Percentiles rank a stretch among this genome's conserved stretches.
Conservation (phyloP, 2,329 filamentous ascomycete species). For the Berkeleyomyces rouxiae region DNA sequence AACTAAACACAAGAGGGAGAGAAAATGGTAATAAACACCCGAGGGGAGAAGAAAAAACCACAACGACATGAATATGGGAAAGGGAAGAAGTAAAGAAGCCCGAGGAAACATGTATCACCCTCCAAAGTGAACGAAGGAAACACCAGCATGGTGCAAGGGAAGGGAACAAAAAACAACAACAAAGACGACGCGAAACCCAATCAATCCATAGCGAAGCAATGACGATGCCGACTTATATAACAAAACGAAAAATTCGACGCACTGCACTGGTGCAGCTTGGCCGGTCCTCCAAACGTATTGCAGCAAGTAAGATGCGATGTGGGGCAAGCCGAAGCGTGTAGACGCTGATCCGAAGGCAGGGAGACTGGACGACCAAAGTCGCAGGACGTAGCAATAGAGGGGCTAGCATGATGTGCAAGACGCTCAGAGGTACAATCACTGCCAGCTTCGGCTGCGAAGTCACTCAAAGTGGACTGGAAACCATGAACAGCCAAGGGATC, state of each 20-base stretch:
- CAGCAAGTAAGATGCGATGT: background rate
- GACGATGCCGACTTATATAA: conserved; percentile 9
- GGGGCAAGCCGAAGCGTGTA: background rate
- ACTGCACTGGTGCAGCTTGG: conserved; percentile 1
- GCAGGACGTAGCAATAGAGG: too few species aligned
- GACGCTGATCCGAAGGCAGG: background rate
- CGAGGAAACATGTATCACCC: background rate
- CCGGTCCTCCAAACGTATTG: background rate
- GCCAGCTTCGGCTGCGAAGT: background rate
- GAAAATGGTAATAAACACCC: conserved; percentile 1
- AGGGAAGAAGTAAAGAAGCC: background rate
- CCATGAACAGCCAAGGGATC: background rate
- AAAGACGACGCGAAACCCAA: conserved; percentile 5
- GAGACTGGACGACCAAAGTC: too few species aligned
- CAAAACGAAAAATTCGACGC: conserved; percentile 10
- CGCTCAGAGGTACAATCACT: too few species aligned
- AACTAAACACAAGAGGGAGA: conserved; percentile 1
- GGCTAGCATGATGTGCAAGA: too few species aligned
- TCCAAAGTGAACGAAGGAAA: too few species aligned
- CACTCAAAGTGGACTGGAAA: background rate
- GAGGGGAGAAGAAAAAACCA: background rate
- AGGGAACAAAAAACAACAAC: background rate
- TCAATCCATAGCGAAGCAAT: conserved; percentile 7
- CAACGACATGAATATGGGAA: background rate
- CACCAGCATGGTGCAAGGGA: too few species aligned